Percentiles rank a stretch among this genome's conserved stretches.
Evolutionary conservation across 805 yeast species (phyloP).

Genomic region (Scheffersomyces ergatensis): DNA sequence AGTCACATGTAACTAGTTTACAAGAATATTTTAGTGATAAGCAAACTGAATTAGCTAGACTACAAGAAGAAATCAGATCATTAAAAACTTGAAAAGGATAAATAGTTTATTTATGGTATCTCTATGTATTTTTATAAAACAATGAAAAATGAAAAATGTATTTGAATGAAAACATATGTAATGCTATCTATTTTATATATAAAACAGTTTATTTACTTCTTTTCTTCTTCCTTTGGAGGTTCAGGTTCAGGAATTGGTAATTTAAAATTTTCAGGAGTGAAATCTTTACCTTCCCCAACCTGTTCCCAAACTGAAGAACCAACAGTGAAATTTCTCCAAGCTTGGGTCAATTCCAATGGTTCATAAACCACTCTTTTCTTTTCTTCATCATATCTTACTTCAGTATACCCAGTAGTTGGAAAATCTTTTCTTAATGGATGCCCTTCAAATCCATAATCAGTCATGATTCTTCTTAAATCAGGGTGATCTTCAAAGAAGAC

Average conservation of each 20-base stretch:
- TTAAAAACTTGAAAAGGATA: constrained; percentile 5
- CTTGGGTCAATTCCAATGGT: constrained; percentile 88
- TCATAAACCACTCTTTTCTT: constrained; percentile 87
- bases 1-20: constrained; percentile 70
- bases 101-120: background rate
- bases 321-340: constrained; percentile 85
- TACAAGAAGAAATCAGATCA: constrained; percentile 42
- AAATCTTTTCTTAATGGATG: constrained; percentile 89
- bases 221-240: constrained; percentile 41
- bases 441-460: constrained; percentile 91
- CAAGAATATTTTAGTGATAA: constrained; percentile 65
- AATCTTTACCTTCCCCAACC: constrained; percentile 83
- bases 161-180: background rate
- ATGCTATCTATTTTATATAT: no score
- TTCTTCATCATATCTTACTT: constrained; percentile 86
- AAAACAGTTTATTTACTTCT: no score
- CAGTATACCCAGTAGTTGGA: constrained; percentile 91
- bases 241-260: constrained; percentile 83
- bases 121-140: background rate
- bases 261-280: constrained; percentile 76
- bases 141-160: background rate
- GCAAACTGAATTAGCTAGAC: constrained; percentile 54
- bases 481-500: constrained; percentile 88
- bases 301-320: constrained; percentile 92
- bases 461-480: constrained; percentile 83